These are phyloP conservation scores for Debaryomyces hansenii DNA, from an alignment of 805 yeast genomes.

Conservation along the genomic window DNA sequence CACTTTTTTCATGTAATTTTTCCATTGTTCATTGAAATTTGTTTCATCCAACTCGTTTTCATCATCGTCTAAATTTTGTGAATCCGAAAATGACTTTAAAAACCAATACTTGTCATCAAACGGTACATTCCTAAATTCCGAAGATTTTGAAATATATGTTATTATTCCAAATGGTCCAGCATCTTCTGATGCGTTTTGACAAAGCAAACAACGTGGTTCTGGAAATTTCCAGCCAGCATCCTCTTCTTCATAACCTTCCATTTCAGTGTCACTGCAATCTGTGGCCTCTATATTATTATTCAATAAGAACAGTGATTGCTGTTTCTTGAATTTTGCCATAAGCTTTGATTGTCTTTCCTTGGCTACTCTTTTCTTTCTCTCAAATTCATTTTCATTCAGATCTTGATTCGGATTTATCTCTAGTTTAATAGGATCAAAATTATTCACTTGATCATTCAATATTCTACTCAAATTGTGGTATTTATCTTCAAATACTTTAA, in stretches of 20 bases:
- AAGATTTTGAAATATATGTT: constrained; percentile 56
- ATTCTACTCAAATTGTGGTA: constrained; percentile 20
- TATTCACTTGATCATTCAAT: constrained; percentile 17
- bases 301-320: constrained; percentile 73
- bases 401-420: constrained; percentile 13
- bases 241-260: constrained; percentile 35
- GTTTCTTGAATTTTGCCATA: constrained; percentile 75
- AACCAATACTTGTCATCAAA: constrained; percentile 65
- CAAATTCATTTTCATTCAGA: constrained; percentile 39
- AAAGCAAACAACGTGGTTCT: constrained; percentile 71
- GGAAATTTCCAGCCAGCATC: constrained; percentile 63
- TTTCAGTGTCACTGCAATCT: constrained; percentile 43
- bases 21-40: constrained; percentile 33
- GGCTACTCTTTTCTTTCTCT: constrained; percentile 66
- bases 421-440: constrained; percentile 24
- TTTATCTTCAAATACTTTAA: constrained; percentile 29
- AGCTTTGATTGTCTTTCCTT: constrained; percentile 67
- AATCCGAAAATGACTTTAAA: constrained; percentile 57
- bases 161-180: constrained; percentile 77
- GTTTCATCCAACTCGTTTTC: constrained; percentile 17
- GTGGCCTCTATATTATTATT: constrained; percentile 35
- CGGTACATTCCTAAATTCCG: constrained; percentile 66
- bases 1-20: constrained; percentile 31
- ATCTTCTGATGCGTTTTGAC: constrained; percentile 71
- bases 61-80: constrained; percentile 37